Evolutionary conservation across 352 stramenopile species (phyloP).

Genomic region (Peronospora destructor): DNA sequence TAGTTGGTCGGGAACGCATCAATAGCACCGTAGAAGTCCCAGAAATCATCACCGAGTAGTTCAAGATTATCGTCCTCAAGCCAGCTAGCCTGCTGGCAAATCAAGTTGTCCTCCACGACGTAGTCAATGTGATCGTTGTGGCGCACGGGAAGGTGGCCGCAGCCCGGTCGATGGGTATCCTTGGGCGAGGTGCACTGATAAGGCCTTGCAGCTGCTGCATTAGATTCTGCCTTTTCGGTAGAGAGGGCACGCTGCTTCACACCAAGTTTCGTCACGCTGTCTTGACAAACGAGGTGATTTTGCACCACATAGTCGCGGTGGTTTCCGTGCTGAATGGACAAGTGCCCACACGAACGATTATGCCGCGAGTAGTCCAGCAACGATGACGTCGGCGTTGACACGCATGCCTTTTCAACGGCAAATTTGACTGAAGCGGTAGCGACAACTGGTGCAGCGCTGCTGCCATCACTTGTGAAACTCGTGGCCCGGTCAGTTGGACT

Average conservation of each 20-base stretch:
- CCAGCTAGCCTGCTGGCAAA: conserved; percentile 58
- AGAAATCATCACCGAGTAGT: conserved; percentile 74
- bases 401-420: conserved; percentile 19
- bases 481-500: conserved; percentile 2
- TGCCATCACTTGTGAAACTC: neutral
- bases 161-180: conserved; percentile 55
- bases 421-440: conserved; percentile 20
- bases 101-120: conserved; percentile 74
- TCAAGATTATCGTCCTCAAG: conserved; percentile 54
- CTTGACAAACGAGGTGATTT: conserved; percentile 74
- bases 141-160: conserved; percentile 62
- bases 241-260: conserved; percentile 14
- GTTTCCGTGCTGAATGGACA: conserved; percentile 73
- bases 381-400: conserved; percentile 24
- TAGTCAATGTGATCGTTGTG: conserved; percentile 81
- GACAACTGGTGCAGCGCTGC: conserved; percentile 4
- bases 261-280: conserved; percentile 55
- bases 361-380: conserved; percentile 54
- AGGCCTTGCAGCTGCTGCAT: neutral
- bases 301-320: conserved; percentile 79
- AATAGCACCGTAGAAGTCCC: conserved; percentile 73
- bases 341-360: conserved; percentile 58
- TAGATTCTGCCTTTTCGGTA: conserved; percentile 16
- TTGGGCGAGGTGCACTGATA: conserved; percentile 26
- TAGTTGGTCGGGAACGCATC: conserved; percentile 40